Evolutionary conservation across 345 rosid genomes (phyloP), one percentile per base, ranked within the genome.

Genomic region (Heritiera fomes): DNA sequence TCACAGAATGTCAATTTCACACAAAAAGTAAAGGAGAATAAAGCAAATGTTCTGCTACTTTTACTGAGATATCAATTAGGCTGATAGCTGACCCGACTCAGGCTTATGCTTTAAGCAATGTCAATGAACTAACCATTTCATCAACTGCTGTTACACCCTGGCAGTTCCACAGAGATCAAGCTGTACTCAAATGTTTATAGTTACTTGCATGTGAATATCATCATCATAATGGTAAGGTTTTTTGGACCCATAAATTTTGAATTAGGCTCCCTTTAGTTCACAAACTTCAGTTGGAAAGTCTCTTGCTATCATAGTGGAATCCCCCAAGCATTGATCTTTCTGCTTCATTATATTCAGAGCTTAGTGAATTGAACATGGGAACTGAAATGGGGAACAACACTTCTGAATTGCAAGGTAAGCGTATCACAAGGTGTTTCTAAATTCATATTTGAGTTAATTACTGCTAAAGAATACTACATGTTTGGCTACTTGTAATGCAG

Each of bases 361-460:
- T 70, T 69, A 43, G 64, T 68, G 78, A 61, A 61, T 67, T 90
- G 85, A 86, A 38, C 74, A 87, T 88, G 93, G 87, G 87, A 66
- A 87, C 81, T 80, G 90, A 90, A 82, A 88, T 88, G 93, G 91
- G 93, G 23, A 90, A 90, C 88, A 90, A 87, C 86, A 81, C 92
- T 13, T 84, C 89, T 41, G 85, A 82, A 41, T 77, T 90, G 67
- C 84, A 40, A 80, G 91, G 91, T 88, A 77, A 38, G 43, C 15
- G 3, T 5, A 55, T 66, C 6, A 20, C 9, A n/a, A 47, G 41
- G 5, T 46, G 59, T 61, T 61, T n/a, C 59, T 47, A 23, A 62
- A 45, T 62, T 75, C 5, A 6, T 47, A 3, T 70, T 47, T 70
- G 32, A 70, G 74, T 47, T 70, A 50, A 71, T 28, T 41, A 1